Evolutionary conservation across 163 green algal species (phyloP), one percentile per base, ranked within the genome.

Genomic region (Chlamydomonas reinhardtii): DNA sequence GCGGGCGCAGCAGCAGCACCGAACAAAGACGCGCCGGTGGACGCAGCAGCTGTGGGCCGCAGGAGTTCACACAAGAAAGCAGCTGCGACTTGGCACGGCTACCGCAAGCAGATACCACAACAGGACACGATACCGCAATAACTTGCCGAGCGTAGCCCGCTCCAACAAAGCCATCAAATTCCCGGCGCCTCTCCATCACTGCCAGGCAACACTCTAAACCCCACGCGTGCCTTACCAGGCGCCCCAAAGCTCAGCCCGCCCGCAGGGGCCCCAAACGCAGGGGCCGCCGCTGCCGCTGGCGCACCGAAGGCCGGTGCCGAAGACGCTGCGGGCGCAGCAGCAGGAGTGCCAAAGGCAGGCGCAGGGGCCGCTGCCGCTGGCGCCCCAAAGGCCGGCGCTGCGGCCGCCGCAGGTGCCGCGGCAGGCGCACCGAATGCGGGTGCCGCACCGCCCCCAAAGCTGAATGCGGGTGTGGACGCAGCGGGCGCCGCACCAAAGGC

Each of bases 281-380:
- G 14, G 43, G 68, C 43, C 11, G 66, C 34, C 24, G 54, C 24
- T 12, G 66, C 34, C 24, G 54, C n/a, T 12, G 77, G 76, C 71
- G 83, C 39, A 12, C 76, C 48, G 43, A 78, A 78, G 27, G 83
- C 65, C 0, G 72, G 37, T 4, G 69, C 71, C 29, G 72, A 61
- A 0, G 86, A 29, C 16, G 86, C 32, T 3, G 56, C 64, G 48
- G 48, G 48, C n/a, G n/a, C n/a, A 54, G 43, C 43, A 16, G 43
- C 43, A 54, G 43, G 43, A 17, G 48, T 14, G 48, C 86, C 78
- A 61, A 90, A 88, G 15, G 74, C 48, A 59, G 83, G n/a, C 22
- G 86, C 31, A 5, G 84, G 68, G 56, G 85, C 17, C 11, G 72
- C 52, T 12, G 85, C 37, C 8, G 68, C 72, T 16, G 62, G 17